Conservation (phyloP, 2,329 filamentous ascomycete species). For the Sodiomyces alkalinus region DNA sequence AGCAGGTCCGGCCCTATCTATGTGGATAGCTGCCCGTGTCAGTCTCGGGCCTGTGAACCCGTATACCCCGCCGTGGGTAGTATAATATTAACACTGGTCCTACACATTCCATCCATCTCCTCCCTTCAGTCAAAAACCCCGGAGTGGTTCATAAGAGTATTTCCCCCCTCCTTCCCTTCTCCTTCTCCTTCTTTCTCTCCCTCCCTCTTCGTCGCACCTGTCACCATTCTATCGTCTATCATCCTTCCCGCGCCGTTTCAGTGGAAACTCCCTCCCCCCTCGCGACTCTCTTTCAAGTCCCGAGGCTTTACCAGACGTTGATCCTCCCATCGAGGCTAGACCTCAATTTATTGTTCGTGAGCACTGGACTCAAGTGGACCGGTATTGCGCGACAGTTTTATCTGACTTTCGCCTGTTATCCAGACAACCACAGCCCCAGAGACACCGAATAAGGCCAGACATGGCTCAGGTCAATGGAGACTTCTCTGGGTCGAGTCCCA, state of each 20-base stretch:
- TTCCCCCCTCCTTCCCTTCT: conserved; percentile 1
- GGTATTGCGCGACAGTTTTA: neutral
- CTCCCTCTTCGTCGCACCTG: neutral
- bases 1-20: too few species aligned
- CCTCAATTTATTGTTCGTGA: neutral
- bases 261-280: neutral
- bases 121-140: too few species aligned
- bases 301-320: neutral
- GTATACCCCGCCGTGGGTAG: too few species aligned
- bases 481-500: conserved; percentile 23
- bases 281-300: too few species aligned
- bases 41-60: too few species aligned
- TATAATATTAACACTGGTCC: too few species aligned
- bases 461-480: conserved; percentile 38
- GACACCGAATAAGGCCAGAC: too few species aligned
- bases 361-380: neutral
- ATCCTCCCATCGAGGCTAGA: neutral
- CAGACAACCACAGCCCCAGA: neutral
- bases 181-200: neutral
- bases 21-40: too few species aligned
- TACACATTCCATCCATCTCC: neutral
- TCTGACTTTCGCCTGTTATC: neutral
- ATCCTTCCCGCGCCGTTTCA: neutral
- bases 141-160: too few species aligned
- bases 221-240: neutral